Base-by-base conservation (phyloP, 345 rosid species). In the Citrus trifoliata region DNA sequence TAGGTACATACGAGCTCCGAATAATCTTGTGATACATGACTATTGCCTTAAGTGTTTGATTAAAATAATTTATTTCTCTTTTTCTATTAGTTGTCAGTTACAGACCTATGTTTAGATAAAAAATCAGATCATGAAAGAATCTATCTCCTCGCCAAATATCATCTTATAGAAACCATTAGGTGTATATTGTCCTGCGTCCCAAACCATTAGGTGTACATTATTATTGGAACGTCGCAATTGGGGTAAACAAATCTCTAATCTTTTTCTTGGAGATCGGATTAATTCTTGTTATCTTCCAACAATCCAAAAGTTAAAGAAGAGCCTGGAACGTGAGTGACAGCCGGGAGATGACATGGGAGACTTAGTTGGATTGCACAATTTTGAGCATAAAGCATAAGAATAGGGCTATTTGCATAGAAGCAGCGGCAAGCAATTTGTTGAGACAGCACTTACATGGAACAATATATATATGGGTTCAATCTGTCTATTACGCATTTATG, bases 341-440 rank as follows among this genome's bases (percentile, higher is more conserved):
- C 12, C 2, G 63, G 25, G 63, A 28, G 35, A 22, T 10, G 32
- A 25, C 55, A 5, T n/a, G 28, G 19, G 53, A 24, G 53, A 5
- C 37, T 14, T 3, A 32, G 1, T 70, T 32, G 48, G 19, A 72
- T 21, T 33, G 28, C 62, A 53, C 48, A 22, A 19, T n/a, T 35
- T 33, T n/a, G 59, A n/a, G 66, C 76, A 73, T 73, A 13, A 73
- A 73, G 53, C 65, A 70, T 28, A 70, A 48, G 75, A 9, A 32
- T 5, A 7, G 27, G 21, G 13, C 42, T 21, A 21, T 32, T 27
- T 70, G 16, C 22, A 40, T 25, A 14, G 42, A n/a, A 13, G n/a
- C 21, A 7, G 37, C 61, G 25, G 73, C 8, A 71, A 33, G 42
- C 56, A 55, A 10, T 55, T 55, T 55, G 12, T 2, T 63, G 46